Evolutionary conservation across 305 asterid genomes (phyloP), one percentile per base, ranked within the genome.

Genomic region (Stenogyne calaminthoides): DNA sequence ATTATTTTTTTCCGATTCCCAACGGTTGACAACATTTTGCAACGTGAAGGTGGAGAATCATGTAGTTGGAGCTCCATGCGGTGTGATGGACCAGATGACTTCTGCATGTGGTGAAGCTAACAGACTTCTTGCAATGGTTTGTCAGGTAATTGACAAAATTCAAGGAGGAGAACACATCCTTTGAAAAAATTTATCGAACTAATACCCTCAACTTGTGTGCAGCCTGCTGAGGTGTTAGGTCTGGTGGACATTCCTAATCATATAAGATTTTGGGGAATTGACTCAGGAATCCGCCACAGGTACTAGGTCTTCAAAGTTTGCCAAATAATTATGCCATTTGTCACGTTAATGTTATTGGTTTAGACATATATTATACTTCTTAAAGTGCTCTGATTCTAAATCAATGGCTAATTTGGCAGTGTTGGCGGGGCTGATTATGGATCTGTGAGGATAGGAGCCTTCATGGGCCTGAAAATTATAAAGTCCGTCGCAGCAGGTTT

Each of bases 71-170:
- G 99, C 99, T 72, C 99, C 98, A 37, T 95, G 99, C 73, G 99
- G 98, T 20, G 99, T 95, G 60, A 95, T 95, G 99, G 99, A 95
- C 76, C 99, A 95, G 86, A 95, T 95, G 99, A 87, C 99, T 76
- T 95, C 98, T 18, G 91, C 99, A 61, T 92, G 98, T 62, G 99
- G 99, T 76, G 99, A 95, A 86, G 87, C 98, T 63, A 92, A 92
- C 84, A 92, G 89, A 80, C 99, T 95, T 76, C 94, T 95, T 64
- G 99, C 99, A 2, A 95, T 5, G 14, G n/a, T 95, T 81, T 95
- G 99, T 84, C 99, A 95, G 97, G 99, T 92, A 79, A n/a, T 72
- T 51, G 70, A 60, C 67, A n/a, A 56, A 52, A 77, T 62, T 73
- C 73, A 39, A 25, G 39, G 32, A 9, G 20, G 63, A 54, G 60